Base-by-base conservation (phyloP, 768 basidiomycete species). In the Boletus edulis region DNA sequence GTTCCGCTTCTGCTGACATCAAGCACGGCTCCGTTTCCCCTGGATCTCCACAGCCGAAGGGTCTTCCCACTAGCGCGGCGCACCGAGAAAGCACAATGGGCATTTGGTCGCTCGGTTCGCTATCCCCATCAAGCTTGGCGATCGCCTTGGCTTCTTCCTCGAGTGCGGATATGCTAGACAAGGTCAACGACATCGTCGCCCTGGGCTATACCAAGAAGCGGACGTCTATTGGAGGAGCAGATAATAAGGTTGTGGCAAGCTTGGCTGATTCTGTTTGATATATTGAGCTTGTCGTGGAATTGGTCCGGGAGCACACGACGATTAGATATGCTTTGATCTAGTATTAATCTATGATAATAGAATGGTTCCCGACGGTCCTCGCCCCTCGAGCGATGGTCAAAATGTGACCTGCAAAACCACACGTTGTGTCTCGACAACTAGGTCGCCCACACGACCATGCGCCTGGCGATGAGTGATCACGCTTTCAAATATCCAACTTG, bases 341-440 rank as follows among this genome's bases (percentile, higher is more conserved):
- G 22, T 27, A 22, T 24, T 38, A 22, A 29, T 29, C 27, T 29
- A 9, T 29, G 27, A 9, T 29, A 29, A 29, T 29, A 9, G 9
- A 9, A 29, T 29, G 29, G 29, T 29, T 29, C 29, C 2, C 29
- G 29, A 29, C 8, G 29, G 29, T 29, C 29, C 27, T 29, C 2
- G 24, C 24, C 24, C 24, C 24, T 24, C 24, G 24, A 24, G 24
- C 24, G 24, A 24, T 24, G 24, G 24, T 24, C 1, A 75, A 51
- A 86, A 73, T 7, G 65, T 59, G 38, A 89, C 80, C 58, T 83
- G 81, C 50, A 70, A 73, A 32, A 88, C 73, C n/a, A 74, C 69
- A 29, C 72, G 79, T 52, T 80, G 72, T 6, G 88, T 86, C 60
- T 94, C 89, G 4, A 74, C 74, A 11, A 87, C 78, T 10, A 88